Conservation (phyloP, 345 rosid genomes). For the Citrus cavaleriei region DNA sequence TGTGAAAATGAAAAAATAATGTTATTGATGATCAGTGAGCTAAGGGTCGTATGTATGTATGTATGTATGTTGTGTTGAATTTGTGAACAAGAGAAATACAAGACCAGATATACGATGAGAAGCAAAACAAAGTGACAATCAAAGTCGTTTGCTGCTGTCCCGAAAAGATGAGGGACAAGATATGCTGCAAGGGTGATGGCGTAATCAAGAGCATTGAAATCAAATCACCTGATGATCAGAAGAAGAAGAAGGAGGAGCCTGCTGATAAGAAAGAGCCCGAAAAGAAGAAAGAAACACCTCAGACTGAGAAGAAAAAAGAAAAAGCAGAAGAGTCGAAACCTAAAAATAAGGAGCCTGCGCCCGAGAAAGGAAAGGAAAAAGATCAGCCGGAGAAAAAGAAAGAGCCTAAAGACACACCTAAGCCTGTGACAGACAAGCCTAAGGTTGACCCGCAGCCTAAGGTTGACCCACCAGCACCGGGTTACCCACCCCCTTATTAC, state of each 20-base stretch:
- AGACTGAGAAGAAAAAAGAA: conserved; percentile 8
- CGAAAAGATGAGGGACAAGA: conserved; percentile 55
- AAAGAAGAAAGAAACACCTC: not conserved
- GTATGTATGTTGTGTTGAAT: not conserved
- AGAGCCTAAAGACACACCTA: not conserved
- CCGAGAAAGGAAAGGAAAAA: conserved; percentile 11
- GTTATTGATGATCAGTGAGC: conserved; percentile 23
- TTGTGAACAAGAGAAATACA: conserved; percentile 63
- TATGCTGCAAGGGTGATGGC: conserved; percentile 54
- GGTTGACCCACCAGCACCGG: not conserved
- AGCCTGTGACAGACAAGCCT: not conserved
- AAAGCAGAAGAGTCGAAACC: conserved; percentile 15
- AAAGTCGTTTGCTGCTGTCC: conserved; percentile 78
- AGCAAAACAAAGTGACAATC: conserved; percentile 57
- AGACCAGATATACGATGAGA: conserved; percentile 63
- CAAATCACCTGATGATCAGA: conserved; percentile 1
- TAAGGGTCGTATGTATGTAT: not conserved
- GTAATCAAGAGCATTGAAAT: conserved; percentile 53
- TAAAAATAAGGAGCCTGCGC: not conserved
- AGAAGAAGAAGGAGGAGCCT: conserved; percentile 22
- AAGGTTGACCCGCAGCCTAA: not conserved
- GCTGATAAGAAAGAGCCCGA: not conserved
- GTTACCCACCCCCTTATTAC: conserved; percentile 17
- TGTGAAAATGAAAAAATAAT: too few species aligned
- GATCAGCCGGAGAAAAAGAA: not conserved